Base-by-base conservation (phyloP, 2,329 filamentous ascomycete species). In the Fusarium nisikadoi region DNA sequence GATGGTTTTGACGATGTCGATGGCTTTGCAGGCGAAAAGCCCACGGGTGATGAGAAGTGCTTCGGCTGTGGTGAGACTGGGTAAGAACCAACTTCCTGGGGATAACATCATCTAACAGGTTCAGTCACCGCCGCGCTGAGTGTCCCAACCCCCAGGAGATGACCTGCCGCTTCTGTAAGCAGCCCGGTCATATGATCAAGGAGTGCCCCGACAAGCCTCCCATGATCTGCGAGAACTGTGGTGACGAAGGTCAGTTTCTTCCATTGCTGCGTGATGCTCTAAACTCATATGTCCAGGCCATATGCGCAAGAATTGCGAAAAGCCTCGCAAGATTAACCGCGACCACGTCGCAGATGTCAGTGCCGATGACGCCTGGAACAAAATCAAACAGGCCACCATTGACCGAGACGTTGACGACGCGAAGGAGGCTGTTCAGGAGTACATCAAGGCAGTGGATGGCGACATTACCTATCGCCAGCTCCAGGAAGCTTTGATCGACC, bases 171-270 rank as follows among this genome's bases (percentile, higher is more conserved):
- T 84, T 81, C 69, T 90, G 87, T 80, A 82, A 84, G 62, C 77
- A 87, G 74, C 80, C 83, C 29, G 88, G 87, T 9, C 88, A 89
- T 73, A 81, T 88, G 75, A 83, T 87, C 56, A 85, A 87, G 25
- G 89, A 92, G 56, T 94, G 92, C 71, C 91, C 91, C 3, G 80
- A 86, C 3, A 88, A 88, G 69, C 85, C 86, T 11, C 83, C 90
- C 3, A 81, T 82, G 75, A 68, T 85, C 13, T 93, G 91, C 80
- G 84, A 84, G 54, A 90, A 91, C 76, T 93, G 92, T 76, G 82
- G 86, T 35, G 80, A 89, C 71, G 86, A 89, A 75, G 90, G 90
- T 89, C 77, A 71, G 81, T 74, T 20, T 27, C 23, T 16, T 35
- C 16, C 16, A 39, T 39, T 19, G 3, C 20, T 31, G 29, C 14